Base-by-base conservation (phyloP, 257 asterid species). In the Thymus mandschuricus region DNA sequence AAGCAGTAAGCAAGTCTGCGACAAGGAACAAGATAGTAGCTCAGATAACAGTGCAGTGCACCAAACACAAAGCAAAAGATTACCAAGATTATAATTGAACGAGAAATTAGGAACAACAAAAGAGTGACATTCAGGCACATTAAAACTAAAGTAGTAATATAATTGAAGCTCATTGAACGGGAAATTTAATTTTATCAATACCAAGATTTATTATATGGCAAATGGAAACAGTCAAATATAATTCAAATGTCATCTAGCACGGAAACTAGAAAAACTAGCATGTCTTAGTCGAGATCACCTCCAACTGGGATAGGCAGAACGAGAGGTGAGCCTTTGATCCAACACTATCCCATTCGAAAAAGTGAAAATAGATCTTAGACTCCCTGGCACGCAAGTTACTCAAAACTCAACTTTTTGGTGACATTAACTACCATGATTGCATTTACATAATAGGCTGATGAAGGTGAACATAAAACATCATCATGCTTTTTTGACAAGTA, bases 1-100 rank as follows among this genome's bases (percentile, higher is more conserved):
- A 55, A 92, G 87, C 55, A 92, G 88, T 62, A 92, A 82, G 87
- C 98, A 92, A 54, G 92, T 70, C 98, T 92, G 93, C 84, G 82
- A 49, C 66, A 27, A 1, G 58, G 13, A 68, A 55, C 41, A 67
- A 13, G 21, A 13, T 4, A 33, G 64, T 46, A 59, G 28, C 8
- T 54, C 69, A 68, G 4, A 56, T 31, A 51, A 29, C 57, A 54
- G 44, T 5, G 34, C 54, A 44, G 3, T 21, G 21, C 31, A 51
- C 31, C 54, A 1, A 60, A 9, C 38, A 6, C 35, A 46, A 51
- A 55, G 60, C 4, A 57, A 44, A 38, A 4, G 21, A 21, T 21
- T 21, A 21, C 21, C 21, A 21, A 21, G 21, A 21, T 21, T 21
- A 21, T 21, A 21, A 21, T 21, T 21, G 21, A 33, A 65, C 40